phyloP scores from a whole-genome alignment of 202 grass and related monocot species.

The Carex arenaria region DNA sequence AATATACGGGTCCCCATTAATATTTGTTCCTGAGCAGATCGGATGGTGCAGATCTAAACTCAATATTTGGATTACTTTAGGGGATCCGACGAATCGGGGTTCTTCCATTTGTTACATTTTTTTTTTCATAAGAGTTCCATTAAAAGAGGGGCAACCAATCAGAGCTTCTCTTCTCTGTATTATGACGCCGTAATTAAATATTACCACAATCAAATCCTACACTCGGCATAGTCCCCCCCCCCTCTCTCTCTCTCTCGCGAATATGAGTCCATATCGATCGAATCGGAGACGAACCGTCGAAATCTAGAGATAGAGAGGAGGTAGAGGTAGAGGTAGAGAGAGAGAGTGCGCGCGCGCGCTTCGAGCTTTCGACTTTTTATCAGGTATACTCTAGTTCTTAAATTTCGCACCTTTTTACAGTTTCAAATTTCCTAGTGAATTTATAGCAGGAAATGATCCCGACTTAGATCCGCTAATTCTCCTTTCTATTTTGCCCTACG shows the following conservation, averaged over 20 bases:
- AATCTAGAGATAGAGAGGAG: background rate
- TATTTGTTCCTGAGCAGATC: no score
- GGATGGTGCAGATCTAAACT: no score
- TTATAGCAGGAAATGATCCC: background rate
- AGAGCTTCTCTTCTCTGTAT: background rate
- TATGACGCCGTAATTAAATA: conserved; percentile 11
- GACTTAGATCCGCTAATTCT: conserved; percentile 8
- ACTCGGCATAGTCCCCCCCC: background rate
- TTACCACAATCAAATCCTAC: background rate
- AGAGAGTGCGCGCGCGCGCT: background rate
- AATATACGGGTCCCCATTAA: no score
- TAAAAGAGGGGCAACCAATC: conserved; percentile 1
- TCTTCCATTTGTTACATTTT: no score
- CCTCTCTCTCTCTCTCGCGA: background rate
- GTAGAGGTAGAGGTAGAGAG: background rate
- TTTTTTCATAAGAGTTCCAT: background rate
- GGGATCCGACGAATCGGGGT: no score
- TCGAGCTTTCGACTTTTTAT: background rate
- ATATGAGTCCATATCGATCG: background rate
- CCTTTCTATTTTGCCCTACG: background rate
- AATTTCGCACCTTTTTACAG: background rate
- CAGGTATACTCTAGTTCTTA: background rate
- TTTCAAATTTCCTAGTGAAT: background rate
- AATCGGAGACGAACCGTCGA: background rate
- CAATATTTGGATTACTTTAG: no score